Evolutionary conservation across 2,329 filamentous ascomycete genomes (phyloP), one percentile per base, ranked within the genome.

Genomic region (Penicillium sp.): DNA sequence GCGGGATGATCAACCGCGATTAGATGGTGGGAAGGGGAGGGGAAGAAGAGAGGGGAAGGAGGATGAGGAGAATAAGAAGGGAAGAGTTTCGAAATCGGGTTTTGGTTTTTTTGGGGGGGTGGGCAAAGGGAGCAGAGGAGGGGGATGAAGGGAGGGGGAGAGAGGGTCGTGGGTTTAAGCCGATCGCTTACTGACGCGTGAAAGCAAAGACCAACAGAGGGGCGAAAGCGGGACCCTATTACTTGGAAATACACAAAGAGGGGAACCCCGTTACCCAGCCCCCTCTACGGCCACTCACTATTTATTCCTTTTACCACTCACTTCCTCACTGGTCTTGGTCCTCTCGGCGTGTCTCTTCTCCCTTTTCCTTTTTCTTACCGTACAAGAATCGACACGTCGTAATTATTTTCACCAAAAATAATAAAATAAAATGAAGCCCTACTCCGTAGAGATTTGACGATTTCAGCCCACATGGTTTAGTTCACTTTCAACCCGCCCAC

Each of bases 341-440:
- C 5, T 38, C 12, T 3, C 22, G 16, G 19, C 19, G 19, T 22
- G 19, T 22, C 19, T 29, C 18, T 18, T 28, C n/a, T 46, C 53
- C 53, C 53, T 31, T 52, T 53, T 34, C 19, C 8, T 13, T 34
- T 46, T 49, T 35, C 22, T 44, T 53, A 52, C 49, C 49, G 43
- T 56, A 59, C 53, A 41, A 18, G n/a, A 58, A 54, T 61, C 54
- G 57, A 60, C 57, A 56, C 46, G 50, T 54, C 50, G 55, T 60
- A 58, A 57, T 53, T 50, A 53, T 44, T 35, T 29, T 19, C 16
- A 37, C 27, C 16, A 37, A 41, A 44, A 29, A 5, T 14, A 48
- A 46, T 22, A 3, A 22, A 22, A 22, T 3, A 22, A 22, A 22
- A 22, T 22, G 19, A 22, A 22, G 19, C 19, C 19, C 19, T 22